These are phyloP conservation scores for Xanthoconium separans DNA, from an alignment of 1,284 basidiomycete genomes.

Conservation along the genomic window DNA sequence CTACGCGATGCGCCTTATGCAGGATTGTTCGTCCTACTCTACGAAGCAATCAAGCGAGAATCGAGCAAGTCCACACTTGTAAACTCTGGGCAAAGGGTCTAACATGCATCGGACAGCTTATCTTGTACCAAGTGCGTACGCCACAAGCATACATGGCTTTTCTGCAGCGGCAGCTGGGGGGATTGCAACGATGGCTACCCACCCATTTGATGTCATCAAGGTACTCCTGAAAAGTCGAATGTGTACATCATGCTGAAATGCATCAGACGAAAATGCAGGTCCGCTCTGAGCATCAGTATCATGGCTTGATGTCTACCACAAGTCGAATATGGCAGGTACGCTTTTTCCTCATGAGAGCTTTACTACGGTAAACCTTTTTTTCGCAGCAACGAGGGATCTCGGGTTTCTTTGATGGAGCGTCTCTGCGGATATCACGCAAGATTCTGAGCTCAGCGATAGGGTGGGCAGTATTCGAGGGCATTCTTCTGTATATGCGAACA, in stretches of 20 bases:
- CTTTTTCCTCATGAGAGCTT: slow-evolving; percentile 8
- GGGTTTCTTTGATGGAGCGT: slow-evolving; percentile 87
- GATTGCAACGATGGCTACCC: slow-evolving; percentile 79
- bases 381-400: slow-evolving; percentile 65
- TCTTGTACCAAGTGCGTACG: slow-evolving; percentile 39
- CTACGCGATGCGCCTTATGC: slow-evolving; percentile 95
- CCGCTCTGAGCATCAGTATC: slow-evolving; percentile 69
- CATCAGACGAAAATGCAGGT: slow-evolving; percentile 84
- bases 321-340: slow-evolving; percentile 67
- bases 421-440: slow-evolving; percentile 82
- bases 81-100: slow-evolving; percentile 3
- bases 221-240: slow-evolving; percentile 37
- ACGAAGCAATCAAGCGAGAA: slow-evolving; percentile 82
- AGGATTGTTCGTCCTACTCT: slow-evolving; percentile 89
- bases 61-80: slow-evolving; percentile 44
- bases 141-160: slow-evolving; percentile 52
- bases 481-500: slow-evolving; percentile 61
- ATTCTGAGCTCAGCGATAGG: slow-evolving; percentile 88
- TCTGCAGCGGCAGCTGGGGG: slow-evolving; percentile 77
- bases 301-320: slow-evolving; percentile 64
- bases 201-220: slow-evolving; percentile 91
- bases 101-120: slow-evolving; percentile 23
- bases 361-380: neutral
- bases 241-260: slow-evolving; percentile 9
- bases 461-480: slow-evolving; percentile 90